Percentiles rank a stretch among this genome's conserved stretches.
Evolutionary conservation across 257 asterid genomes (phyloP).

Genomic region (Nicotiana obtusifolia): DNA sequence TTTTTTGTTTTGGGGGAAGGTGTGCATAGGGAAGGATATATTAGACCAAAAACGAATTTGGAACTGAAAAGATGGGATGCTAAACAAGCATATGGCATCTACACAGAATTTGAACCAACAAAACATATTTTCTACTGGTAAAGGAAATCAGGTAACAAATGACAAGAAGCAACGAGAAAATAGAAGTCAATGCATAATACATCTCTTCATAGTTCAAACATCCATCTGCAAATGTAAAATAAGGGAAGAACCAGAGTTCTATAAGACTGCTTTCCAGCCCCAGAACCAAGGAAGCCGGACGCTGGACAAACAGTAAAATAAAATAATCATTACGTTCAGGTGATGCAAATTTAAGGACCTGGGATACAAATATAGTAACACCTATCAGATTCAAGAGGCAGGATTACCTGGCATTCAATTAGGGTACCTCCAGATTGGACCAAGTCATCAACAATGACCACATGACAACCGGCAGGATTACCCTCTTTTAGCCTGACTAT

Average conservation of each 20-base stretch:
- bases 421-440: constrained; percentile 97
- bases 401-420: constrained; percentile 82
- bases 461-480: constrained; percentile 88
- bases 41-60: not conserved
- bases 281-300: not conserved
- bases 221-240: not conserved
- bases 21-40: not conserved
- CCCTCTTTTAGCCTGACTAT: constrained; percentile 95
- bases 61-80: not conserved
- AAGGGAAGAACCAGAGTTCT: not conserved
- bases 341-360: not conserved
- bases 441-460: constrained; percentile 93
- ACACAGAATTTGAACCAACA: not conserved
- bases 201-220: not conserved
- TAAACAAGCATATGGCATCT: not conserved
- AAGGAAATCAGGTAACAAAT: not conserved
- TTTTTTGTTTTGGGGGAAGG: too few relatives aligned
- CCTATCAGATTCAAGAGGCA: constrained; percentile 5
- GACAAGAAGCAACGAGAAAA: not conserved
- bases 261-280: not conserved
- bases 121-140: not conserved
- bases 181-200: not conserved
- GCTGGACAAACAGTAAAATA: not conserved
- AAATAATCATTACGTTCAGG: not conserved
- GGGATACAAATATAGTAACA: not conserved